Base-by-base conservation (phyloP, 495 filamentous ascomycete genomes). In the Rhypophila decipiens region DNA sequence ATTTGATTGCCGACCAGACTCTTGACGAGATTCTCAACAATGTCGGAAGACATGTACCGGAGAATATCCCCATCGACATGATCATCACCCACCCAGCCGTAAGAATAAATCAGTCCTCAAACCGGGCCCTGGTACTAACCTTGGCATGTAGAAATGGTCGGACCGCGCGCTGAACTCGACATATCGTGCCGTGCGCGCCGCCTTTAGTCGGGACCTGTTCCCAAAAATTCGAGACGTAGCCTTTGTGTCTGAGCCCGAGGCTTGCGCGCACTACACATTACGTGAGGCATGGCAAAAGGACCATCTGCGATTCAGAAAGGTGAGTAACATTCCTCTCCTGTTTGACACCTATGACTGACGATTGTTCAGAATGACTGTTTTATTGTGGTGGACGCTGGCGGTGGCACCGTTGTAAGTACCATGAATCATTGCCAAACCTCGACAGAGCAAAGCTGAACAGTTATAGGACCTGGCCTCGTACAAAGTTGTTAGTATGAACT, bases 391-490 rank as follows among this genome's bases (percentile, higher is more conserved):
- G 78, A 82, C 57, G 77, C 76, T 0, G 75, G 77, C 15, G 79
- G 77, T 3, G 79, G 75, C 2, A 82, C 77, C 0, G 77, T 81
- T 17, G 4, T 77, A 79, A 45, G 52, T 77, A n/a, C n/a, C n/a
- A n/a, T 24, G 8, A n/a, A 48, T 7, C 19, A 34, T 15, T 46
- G 15, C n/a, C 17, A 34, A 38, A 18, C 40, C 10, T 18, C 12
- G 17, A 21, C 23, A 11, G 11, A 5, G 8, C 27, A 2, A 22
- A 42, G 24, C 46, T 37, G 1, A 39, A 41, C 19, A 20, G 1
- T 1, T 19, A 15, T 23, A 58, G 49, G 65, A 68, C 21, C 21
- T 65, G 36, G 55, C 58, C 5, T 52, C 60, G 0, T 56, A 55
- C 39, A 57, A 63, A 23, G 60, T 63, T 0, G 42, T 60, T 2